A percentile compares a stretch with the other conserved stretches of the same genome.
phyloP scores from a whole-genome alignment of 345 rosid genomes.

The Gossypium thurberi region DNA sequence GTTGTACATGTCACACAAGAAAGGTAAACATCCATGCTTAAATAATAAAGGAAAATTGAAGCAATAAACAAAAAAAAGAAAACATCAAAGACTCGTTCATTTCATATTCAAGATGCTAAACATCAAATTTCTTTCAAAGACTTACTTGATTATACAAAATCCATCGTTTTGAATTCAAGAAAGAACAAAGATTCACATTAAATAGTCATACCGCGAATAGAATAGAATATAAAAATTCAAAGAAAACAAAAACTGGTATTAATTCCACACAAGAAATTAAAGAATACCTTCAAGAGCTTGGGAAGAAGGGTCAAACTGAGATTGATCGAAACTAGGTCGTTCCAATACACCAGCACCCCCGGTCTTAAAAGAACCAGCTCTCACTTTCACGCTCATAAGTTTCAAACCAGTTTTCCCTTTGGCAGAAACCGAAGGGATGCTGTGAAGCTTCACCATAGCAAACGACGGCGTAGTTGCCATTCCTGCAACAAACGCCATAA shows the following conservation, averaged over 20 bases:
- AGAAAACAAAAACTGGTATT: neutral
- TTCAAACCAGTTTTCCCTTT: neutral
- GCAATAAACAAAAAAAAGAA: neutral
- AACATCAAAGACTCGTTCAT: neutral
- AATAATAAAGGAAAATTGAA: neutral
- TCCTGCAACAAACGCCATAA: conserved; percentile 10
- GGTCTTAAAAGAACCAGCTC: conserved; percentile 15
- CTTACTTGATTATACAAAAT: neutral
- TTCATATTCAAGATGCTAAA: neutral
- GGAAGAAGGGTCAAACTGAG: conserved; percentile 24
- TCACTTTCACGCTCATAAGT: neutral
- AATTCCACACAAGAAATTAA: neutral
- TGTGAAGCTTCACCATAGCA: neutral
- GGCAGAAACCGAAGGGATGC: neutral
- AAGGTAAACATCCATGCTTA: neutral
- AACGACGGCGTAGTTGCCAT: neutral
- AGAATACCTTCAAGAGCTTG: conserved; percentile 27
- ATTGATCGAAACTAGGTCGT: conserved; percentile 25
- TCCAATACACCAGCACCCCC: conserved; percentile 27
- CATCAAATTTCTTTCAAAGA: neutral
- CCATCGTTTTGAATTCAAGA: neutral
- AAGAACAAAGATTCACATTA: neutral
- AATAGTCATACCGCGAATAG: neutral
- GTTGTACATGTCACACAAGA: neutral
- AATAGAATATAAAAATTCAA: neutral